A percentile compares a stretch with the other conserved stretches of the same genome.
Conservation (phyloP, 2,329 filamentous ascomycete species). For the Fusarium continuum region DNA sequence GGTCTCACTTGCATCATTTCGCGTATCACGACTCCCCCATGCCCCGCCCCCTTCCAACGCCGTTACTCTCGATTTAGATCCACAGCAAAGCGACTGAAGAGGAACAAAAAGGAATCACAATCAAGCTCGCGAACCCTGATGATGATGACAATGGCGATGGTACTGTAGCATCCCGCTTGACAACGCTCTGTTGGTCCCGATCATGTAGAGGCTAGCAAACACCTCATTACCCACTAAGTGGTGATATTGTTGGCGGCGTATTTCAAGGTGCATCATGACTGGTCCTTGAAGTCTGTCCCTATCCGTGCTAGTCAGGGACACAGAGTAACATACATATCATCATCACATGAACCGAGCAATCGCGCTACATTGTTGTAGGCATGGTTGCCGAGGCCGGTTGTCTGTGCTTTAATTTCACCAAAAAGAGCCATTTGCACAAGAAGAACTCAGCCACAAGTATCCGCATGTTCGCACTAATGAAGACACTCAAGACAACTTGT, state of each 20-base stretch:
- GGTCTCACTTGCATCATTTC: slow-evolving; percentile 32
- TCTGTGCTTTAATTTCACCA: slow-evolving; percentile 18
- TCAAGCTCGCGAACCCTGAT: slow-evolving; percentile 18
- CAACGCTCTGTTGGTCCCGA: slow-evolving; percentile 5
- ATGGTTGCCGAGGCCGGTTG: slow-evolving; percentile 16
- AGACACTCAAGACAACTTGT: background rate
- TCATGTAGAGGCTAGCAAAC: slow-evolving; percentile 2
- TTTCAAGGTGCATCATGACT: slow-evolving; percentile 8
- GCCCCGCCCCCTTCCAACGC: slow-evolving; percentile 25
- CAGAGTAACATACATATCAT: slow-evolving; percentile 18
- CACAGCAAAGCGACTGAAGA: slow-evolving; percentile 1
- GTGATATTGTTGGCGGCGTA: background rate
- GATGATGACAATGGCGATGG: slow-evolving; percentile 12
- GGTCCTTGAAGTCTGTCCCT: slow-evolving; percentile 11
- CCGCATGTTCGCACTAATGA: slow-evolving; percentile 3
- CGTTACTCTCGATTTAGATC: background rate
- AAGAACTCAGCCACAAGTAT: no score
- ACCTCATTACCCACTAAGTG: slow-evolving; percentile 11
- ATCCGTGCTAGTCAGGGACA: slow-evolving; percentile 33
- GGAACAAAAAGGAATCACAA: background rate
- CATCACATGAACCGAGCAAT: slow-evolving; percentile 25
- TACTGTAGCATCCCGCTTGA: slow-evolving; percentile 27
- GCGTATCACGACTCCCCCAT: slow-evolving; percentile 28
- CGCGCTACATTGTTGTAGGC: slow-evolving; percentile 16
- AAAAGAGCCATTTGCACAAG: background rate